Evolutionary conservation across 345 rosid genomes (phyloP).

Genomic region (Rhizophora apiculata): DNA sequence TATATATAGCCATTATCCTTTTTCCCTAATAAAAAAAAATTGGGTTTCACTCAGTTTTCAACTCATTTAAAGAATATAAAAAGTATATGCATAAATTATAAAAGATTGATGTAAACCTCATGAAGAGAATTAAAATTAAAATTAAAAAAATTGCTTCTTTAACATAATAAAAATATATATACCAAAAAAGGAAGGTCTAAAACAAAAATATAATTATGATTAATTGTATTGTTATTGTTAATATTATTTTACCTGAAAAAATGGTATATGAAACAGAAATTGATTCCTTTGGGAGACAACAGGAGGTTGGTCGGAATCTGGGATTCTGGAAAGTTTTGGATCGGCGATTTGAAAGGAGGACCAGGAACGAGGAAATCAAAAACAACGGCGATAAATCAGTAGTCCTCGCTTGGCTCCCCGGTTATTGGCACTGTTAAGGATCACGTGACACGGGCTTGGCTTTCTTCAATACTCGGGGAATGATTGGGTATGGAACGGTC

Average conservation of each 20-base stretch:
- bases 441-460: constrained; percentile 34
- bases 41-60: no score
- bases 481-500: no score
- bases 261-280: constrained; percentile 8
- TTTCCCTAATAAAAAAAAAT: no score
- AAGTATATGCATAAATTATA: neutral
- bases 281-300: neutral
- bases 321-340: constrained; percentile 1
- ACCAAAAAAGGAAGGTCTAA: neutral
- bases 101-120: neutral
- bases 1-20: no score
- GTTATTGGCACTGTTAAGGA: neutral
- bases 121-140: neutral
- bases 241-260: neutral
- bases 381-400: constrained; percentile 43
- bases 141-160: neutral
- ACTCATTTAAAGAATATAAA: no score
- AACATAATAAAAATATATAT: neutral
- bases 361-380: constrained; percentile 37
- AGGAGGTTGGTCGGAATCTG: constrained; percentile 29
- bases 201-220: neutral
- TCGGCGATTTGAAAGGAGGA: constrained; percentile 28
- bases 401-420: constrained; percentile 15
- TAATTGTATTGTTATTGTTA: no score
- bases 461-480: neutral